These are phyloP conservation scores for Cymbopogon citratus DNA, from an alignment of 176 grass and related monocot genomes.

Conservation along the genomic window DNA sequence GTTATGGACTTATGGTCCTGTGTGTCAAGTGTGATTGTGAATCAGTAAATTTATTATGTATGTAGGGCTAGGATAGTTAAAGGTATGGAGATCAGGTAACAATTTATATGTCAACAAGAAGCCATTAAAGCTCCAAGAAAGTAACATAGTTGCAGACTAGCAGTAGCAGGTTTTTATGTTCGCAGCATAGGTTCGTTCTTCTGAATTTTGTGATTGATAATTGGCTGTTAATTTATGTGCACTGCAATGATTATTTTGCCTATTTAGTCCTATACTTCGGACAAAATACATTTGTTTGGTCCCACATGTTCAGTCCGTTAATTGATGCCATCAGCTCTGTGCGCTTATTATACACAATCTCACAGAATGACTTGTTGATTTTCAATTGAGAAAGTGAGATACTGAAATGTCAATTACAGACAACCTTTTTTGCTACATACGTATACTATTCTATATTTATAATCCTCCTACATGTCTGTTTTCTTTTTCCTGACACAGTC, in stretches of 20 bases:
- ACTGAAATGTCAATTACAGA: background rate
- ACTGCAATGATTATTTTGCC: background rate
- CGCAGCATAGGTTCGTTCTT: background rate
- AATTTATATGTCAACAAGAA: background rate
- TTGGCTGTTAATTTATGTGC: background rate
- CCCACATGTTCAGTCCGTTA: background rate
- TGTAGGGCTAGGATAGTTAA: too few species aligned
- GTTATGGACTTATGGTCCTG: background rate
- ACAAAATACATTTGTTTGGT: background rate
- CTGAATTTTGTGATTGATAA: background rate
- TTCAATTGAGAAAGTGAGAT: background rate
- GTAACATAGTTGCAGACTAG: background rate
- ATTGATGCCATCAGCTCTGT: background rate
- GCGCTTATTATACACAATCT: background rate
- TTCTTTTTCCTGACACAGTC: conserved; percentile 3
- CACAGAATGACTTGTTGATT: background rate
- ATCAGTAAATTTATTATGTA: too few species aligned
- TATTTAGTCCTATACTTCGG: background rate
- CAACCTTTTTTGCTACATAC: background rate
- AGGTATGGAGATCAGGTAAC: too few species aligned
- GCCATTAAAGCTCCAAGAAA: background rate
- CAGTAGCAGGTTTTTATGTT: background rate
- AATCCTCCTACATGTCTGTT: background rate
- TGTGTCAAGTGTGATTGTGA: background rate
- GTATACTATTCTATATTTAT: background rate